phyloP scores from a whole-genome alignment of 2,329 filamentous ascomycete species.

The Beauveria scarabaeidicola region DNA sequence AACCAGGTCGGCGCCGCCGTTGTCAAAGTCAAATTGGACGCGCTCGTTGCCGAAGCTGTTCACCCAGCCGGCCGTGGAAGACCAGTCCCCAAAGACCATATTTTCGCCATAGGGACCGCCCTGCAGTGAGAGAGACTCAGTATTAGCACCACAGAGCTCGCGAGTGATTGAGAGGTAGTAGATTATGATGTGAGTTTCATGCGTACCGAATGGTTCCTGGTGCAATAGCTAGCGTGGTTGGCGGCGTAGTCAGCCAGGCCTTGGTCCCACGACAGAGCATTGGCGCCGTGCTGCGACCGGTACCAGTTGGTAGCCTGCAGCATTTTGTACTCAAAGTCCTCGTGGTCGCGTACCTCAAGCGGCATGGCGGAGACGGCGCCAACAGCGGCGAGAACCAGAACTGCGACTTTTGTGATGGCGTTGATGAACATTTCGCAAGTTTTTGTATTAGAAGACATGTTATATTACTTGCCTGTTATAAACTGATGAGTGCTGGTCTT shows the following conservation, averaged over 20 bases:
- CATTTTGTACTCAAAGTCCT: constrained; percentile 9
- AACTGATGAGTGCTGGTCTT: neutral
- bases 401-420: neutral
- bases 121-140: neutral
- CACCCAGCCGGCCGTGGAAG: neutral
- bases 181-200: no score
- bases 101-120: neutral
- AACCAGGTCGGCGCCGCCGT: neutral
- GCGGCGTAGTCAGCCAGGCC: constrained; percentile 52
- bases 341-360: neutral
- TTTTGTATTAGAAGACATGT: neutral
- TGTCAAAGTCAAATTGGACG: constrained; percentile 10
- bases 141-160: neutral
- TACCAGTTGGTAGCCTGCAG: constrained; percentile 72
- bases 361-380: neutral
- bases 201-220: constrained; percentile 36
- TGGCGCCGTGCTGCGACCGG: constrained; percentile 66
- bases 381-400: neutral
- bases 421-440: neutral
- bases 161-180: no score
- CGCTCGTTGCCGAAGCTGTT: constrained; percentile 15
- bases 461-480: neutral
- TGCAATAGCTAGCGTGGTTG: constrained; percentile 52
- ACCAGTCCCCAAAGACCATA: neutral
- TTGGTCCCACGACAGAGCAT: constrained; percentile 52